These are phyloP conservation scores for Casuarina glauca DNA, from an alignment of 306 rosid species.

Conservation along the genomic window DNA sequence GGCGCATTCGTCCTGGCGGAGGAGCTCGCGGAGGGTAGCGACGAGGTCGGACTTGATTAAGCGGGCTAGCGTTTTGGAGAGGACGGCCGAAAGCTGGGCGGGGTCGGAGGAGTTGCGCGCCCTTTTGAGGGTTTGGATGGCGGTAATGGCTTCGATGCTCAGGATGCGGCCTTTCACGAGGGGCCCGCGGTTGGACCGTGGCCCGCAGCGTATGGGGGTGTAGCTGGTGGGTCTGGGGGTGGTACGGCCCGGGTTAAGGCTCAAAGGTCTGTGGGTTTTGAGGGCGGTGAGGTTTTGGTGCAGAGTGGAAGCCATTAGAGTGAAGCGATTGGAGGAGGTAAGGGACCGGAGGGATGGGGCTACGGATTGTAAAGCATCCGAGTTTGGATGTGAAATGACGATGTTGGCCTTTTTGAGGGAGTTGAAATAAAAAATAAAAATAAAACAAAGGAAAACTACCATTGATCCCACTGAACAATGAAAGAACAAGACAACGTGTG, in stretches of 20 bases:
- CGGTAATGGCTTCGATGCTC: slow-evolving; percentile 96
- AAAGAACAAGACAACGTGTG: too few species aligned
- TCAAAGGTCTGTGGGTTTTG: slow-evolving; percentile 30
- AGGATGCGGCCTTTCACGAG: slow-evolving; percentile 74
- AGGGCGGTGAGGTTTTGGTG: slow-evolving; percentile 44
- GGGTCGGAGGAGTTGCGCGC: slow-evolving; percentile 60
- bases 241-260: slow-evolving; percentile 6
- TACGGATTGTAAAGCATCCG: neutral
- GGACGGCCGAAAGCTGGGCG: slow-evolving; percentile 20
- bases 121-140: slow-evolving; percentile 82
- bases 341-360: neutral
- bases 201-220: slow-evolving; percentile 61
- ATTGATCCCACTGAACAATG: too few species aligned
- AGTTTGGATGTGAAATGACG: neutral
- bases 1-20: slow-evolving; percentile 68
- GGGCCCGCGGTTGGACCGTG: slow-evolving; percentile 87
- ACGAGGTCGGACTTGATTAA: slow-evolving; percentile 70
- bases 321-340: neutral
- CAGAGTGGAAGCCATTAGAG: slow-evolving; percentile 60
- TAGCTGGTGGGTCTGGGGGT: slow-evolving; percentile 9
- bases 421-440: neutral
- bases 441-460: too few species aligned
- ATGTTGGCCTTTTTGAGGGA: neutral
- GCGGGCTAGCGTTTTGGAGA: slow-evolving; percentile 64
- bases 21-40: slow-evolving; percentile 77